Evolutionary conservation across 495 filamentous ascomycete species (phyloP).

Genomic region (Echria macrotheca): DNA sequence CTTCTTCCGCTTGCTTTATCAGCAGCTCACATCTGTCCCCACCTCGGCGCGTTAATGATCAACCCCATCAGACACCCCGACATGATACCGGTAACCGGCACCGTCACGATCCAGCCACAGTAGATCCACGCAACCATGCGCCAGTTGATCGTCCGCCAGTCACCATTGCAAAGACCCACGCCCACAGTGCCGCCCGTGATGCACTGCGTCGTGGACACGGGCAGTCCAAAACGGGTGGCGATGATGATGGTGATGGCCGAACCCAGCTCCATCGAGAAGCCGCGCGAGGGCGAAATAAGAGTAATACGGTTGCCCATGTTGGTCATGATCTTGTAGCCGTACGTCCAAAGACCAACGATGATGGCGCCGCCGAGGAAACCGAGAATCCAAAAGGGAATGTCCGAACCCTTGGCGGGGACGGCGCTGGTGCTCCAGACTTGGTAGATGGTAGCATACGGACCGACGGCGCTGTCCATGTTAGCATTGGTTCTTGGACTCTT

Average conservation of each 20-base stretch:
- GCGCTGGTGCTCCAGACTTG: slow-evolving; percentile 53
- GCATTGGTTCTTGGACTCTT: too few relatives aligned
- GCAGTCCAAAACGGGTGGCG: slow-evolving; percentile 48
- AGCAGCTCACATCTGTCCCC: slow-evolving; percentile 10
- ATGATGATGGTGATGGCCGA: slow-evolving; percentile 63
- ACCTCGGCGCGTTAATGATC: slow-evolving; percentile 50
- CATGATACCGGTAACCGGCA: slow-evolving; percentile 52
- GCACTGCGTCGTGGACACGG: slow-evolving; percentile 57
- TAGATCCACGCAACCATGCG: slow-evolving; percentile 53
- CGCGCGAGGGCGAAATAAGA: slow-evolving; percentile 60
- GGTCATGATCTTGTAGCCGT: slow-evolving; percentile 57
- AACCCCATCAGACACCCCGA: slow-evolving; percentile 53
- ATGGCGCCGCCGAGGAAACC: slow-evolving; percentile 51
- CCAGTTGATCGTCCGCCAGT: slow-evolving; percentile 55
- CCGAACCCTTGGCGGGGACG: slow-evolving; percentile 45
- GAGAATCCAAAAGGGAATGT: slow-evolving; percentile 64
- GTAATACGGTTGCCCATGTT: slow-evolving; percentile 65
- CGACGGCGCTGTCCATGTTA: slow-evolving; percentile 70
- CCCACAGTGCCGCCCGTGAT: slow-evolving; percentile 57
- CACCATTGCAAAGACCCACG: slow-evolving; percentile 56
- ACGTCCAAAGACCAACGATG: slow-evolving; percentile 62
- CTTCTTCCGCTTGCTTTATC: too few relatives aligned
- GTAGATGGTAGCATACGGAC: slow-evolving; percentile 66
- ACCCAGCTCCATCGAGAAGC: slow-evolving; percentile 65
- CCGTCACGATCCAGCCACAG: slow-evolving; percentile 52